Evolutionary conservation across 2,329 filamentous ascomycete genomes (phyloP), one percentile per base, ranked within the genome.

Genomic region (Neobulgaria alba): DNA sequence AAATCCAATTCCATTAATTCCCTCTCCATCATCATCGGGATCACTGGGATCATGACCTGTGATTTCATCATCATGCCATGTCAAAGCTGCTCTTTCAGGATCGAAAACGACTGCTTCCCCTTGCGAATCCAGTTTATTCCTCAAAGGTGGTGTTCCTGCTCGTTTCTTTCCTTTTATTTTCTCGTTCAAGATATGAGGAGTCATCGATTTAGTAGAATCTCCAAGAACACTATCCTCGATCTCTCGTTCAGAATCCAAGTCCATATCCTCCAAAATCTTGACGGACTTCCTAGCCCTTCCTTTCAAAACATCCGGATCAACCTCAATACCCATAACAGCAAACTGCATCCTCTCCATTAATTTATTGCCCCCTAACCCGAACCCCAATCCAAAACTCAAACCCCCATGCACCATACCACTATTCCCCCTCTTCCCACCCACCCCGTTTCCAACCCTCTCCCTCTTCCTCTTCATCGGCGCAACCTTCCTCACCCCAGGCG

Each of bases 41-140:
- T 82, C 78, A 30, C 76, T 66, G 0, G 76, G 73, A 50, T 80
- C 73, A 57, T 81, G 78, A 19, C 80, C 67, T 2, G 78, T 82
- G 45, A 82, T 82, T 55, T 82, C 78, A 50, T 81, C 72, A 48
- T 80, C 75, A 52, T 77, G 76, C 78, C 78, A 82, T 2, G 78
- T 82, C 38, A 81, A 63, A 2, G 75, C 69, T 5, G 76, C 75
- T 26, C 75, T 67, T 18, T 57, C 55, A 1, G 48, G 44, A 37
- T 58, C 55, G 8, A 58, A 30, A 19, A 52, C 45, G 17, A 8
- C 16, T 14, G 14, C 14, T 21, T 42, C 16, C 3, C n/a, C 33
- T 17, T 41, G 42, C 5, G 19, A 21, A 18, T 50, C 43, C 10
- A 19, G 20, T 8, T 20, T 41, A 4, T 33, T 26, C 7, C 7